phyloP scores from a whole-genome alignment of 805 yeast species.

The Saturnispora silvae region DNA sequence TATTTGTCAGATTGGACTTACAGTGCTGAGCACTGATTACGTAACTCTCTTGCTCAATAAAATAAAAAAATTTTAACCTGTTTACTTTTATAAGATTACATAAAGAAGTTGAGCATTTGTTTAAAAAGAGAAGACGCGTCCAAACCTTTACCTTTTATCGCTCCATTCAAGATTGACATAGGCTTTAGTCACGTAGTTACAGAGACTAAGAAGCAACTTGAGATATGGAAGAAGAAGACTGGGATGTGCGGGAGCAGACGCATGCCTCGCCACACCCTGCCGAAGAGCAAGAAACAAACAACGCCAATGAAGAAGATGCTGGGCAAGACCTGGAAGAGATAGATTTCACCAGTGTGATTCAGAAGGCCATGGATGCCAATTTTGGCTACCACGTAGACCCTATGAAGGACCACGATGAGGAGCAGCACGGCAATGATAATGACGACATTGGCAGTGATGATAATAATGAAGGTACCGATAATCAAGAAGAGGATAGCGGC shows the following conservation, averaged over 20 bases:
- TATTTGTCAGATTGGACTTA: too few relatives aligned
- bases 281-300: too few relatives aligned
- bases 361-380: conserved; percentile 11
- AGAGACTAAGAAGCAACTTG: too few relatives aligned
- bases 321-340: neutral
- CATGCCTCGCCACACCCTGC: too few relatives aligned
- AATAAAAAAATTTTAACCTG: neutral
- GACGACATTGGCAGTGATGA: neutral
- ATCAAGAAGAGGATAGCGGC: neutral
- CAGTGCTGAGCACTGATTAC: neutral
- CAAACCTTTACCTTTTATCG: too few relatives aligned
- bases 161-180: too few relatives aligned
- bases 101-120: too few relatives aligned
- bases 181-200: too few relatives aligned
- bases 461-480: neutral
- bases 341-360: conserved; percentile 12
- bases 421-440: neutral
- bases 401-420: neutral
- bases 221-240: too few relatives aligned
- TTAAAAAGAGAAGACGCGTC: too few relatives aligned
- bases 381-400: neutral
- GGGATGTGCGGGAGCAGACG: too few relatives aligned
- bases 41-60: neutral
- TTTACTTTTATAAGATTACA: neutral
- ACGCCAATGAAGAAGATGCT: conserved; percentile 2